These are phyloP conservation scores for Trichoderma breve DNA, from an alignment of 2,329 filamentous ascomycete species.

Conservation along the genomic window DNA sequence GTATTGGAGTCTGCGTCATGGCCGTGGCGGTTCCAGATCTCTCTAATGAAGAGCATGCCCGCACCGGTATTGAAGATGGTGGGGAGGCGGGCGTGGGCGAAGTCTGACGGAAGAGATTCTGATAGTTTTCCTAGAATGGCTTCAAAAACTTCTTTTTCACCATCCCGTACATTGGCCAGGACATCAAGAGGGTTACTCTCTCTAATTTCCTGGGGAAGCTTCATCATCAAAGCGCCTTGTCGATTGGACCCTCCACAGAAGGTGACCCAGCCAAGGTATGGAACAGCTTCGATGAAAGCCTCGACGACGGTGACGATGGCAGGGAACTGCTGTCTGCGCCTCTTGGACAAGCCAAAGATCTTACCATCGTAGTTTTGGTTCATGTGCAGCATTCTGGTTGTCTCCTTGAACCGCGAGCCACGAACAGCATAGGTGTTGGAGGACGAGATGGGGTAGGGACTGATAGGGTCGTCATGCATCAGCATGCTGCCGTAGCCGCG, in stretches of 20 bases:
- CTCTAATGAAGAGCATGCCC: conserved; percentile 45
- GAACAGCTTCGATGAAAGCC: conserved; percentile 67
- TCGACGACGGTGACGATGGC: conserved; percentile 80
- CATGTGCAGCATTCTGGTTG: conserved; percentile 48
- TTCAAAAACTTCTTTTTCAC: conserved; percentile 34
- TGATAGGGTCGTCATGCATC: conserved; percentile 71
- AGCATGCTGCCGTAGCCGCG: conserved; percentile 87
- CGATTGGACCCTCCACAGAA: conserved; percentile 88
- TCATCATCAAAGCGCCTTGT: conserved; percentile 77
- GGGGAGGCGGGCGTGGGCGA: conserved; percentile 39
- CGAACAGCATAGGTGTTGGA: conserved; percentile 75
- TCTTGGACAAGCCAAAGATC: conserved; percentile 75
- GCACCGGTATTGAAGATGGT: conserved; percentile 45
- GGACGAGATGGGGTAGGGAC: conserved; percentile 79
- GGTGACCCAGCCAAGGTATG: conserved; percentile 67
- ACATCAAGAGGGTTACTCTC: conserved; percentile 62
- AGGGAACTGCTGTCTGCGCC: conserved; percentile 76
- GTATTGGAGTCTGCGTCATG: conserved; percentile 54
- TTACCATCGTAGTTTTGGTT: conserved; percentile 53
- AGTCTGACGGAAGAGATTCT: conserved; percentile 42
- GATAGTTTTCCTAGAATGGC: conserved; percentile 39
- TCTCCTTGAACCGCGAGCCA: conserved; percentile 58
- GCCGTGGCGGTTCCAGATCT: conserved; percentile 53
- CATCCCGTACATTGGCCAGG: conserved; percentile 27
- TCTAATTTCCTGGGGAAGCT: conserved; percentile 57